phyloP scores from a whole-genome alignment of 768 basidiomycete species.

The Lepiota brunneoincarnata region DNA sequence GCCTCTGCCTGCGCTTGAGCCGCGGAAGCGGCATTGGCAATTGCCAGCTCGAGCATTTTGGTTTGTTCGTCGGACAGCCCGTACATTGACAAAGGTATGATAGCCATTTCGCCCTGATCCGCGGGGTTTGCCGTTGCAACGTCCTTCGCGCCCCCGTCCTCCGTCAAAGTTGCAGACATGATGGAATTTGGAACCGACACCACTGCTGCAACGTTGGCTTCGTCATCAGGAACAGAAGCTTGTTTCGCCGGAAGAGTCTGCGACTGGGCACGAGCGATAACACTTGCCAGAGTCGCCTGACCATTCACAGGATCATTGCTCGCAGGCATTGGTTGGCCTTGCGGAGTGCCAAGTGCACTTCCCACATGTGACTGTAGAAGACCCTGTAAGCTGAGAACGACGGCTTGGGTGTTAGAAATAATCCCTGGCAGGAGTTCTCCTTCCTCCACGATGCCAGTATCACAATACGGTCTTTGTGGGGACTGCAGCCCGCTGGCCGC shows the following conservation, averaged over 20 bases:
- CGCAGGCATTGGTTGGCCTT: constrained; percentile 25
- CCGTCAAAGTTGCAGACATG: constrained; percentile 13
- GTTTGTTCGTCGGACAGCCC: constrained; percentile 76
- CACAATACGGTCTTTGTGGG: constrained; percentile 21
- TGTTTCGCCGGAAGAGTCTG: constrained; percentile 33
- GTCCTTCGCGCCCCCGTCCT: constrained; percentile 17
- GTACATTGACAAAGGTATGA: constrained; percentile 53
- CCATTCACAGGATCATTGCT: constrained; percentile 46
- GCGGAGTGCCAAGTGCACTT: constrained; percentile 45
- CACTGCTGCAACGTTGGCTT: constrained; percentile 12
- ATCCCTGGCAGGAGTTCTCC: constrained; percentile 54
- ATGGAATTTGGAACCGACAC: constrained; percentile 12
- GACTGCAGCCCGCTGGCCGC: constrained; percentile 23
- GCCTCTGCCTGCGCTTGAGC: constrained; percentile 80
- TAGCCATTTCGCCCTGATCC: constrained; percentile 10
- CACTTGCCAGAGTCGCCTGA: constrained; percentile 68
- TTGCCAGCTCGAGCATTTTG: constrained; percentile 65
- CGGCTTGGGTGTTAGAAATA: constrained; percentile 47
- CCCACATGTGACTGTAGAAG: constrained; percentile 59
- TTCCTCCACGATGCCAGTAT: constrained; percentile 45
- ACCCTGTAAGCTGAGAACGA: constrained; percentile 52
- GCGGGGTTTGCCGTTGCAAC: constrained; percentile 11
- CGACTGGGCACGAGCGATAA: constrained; percentile 68
- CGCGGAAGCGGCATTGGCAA: constrained; percentile 69
- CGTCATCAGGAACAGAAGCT: constrained; percentile 12